Conservation (phyloP, 2,329 filamentous ascomycete species). For the Botrytis fabae region DNA sequence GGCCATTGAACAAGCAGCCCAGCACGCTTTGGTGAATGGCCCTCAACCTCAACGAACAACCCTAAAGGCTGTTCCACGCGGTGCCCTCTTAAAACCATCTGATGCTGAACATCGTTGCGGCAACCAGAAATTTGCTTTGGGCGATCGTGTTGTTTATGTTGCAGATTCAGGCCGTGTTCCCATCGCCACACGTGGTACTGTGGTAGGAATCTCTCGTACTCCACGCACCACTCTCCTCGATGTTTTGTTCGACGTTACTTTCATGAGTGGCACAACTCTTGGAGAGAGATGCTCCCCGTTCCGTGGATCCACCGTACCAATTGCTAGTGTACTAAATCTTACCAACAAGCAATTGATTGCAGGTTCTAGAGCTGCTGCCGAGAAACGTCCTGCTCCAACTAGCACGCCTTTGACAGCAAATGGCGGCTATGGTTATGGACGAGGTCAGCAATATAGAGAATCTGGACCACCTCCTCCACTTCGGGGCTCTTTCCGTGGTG, state of each 20-base stretch:
- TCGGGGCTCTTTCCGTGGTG: slow-evolving; percentile 58
- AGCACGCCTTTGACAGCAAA: slow-evolving; percentile 54
- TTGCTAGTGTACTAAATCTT: slow-evolving; percentile 86
- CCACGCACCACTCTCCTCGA: slow-evolving; percentile 81
- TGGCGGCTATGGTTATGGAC: slow-evolving; percentile 57
- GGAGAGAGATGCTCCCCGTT: slow-evolving; percentile 90
- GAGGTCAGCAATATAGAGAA: slow-evolving; percentile 61
- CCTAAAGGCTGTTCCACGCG: slow-evolving; percentile 78
- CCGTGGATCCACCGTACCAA: slow-evolving; percentile 87
- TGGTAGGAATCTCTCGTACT: slow-evolving; percentile 91
- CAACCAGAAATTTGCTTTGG: slow-evolving; percentile 78
- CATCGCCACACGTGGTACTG: slow-evolving; percentile 85
- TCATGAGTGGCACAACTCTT: slow-evolving; percentile 95
- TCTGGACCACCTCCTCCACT: slow-evolving; percentile 56
- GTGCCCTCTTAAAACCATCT: slow-evolving; percentile 85
- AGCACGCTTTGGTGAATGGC: slow-evolving; percentile 56
- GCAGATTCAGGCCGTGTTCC: slow-evolving; percentile 93
- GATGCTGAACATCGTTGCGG: slow-evolving; percentile 93
- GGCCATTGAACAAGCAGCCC: slow-evolving; percentile 74
- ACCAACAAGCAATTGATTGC: slow-evolving; percentile 78
- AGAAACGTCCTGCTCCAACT: slow-evolving; percentile 52
- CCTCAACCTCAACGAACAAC: slow-evolving; percentile 62
- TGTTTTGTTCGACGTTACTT: slow-evolving; percentile 88
- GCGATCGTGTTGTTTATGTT: slow-evolving; percentile 90
- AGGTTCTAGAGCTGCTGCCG: slow-evolving; percentile 58